phyloP scores from a whole-genome alignment of 257 asterid species.

The Scutellaria minor region DNA sequence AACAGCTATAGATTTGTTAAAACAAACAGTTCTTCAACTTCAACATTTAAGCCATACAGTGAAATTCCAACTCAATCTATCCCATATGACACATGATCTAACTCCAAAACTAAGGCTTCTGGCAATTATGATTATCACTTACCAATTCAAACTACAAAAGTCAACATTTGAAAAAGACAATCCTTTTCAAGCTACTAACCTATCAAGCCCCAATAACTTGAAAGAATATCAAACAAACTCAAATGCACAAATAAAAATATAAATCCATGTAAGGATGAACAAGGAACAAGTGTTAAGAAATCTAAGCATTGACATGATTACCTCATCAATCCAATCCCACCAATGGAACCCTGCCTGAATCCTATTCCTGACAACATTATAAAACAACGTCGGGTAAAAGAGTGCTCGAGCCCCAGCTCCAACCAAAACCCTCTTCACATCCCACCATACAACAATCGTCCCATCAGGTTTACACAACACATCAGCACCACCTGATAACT shows the following conservation, averaged over 20 bases:
- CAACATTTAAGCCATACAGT: not conserved
- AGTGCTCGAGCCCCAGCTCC: constrained; percentile 98
- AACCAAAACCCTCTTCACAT: constrained; percentile 75
- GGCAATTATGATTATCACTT: no score
- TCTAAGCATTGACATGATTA: constrained; percentile 29
- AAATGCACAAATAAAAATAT: not conserved
- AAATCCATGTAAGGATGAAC: no score
- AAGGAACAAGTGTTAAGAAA: not conserved
- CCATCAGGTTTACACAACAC: not conserved
- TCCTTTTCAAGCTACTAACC: not conserved
- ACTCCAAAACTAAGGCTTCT: not conserved
- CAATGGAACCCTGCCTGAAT: constrained; percentile 87
- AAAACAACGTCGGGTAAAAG: constrained; percentile 90
- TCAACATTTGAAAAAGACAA: not conserved
- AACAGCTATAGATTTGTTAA: not conserved
- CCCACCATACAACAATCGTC: constrained; percentile 37
- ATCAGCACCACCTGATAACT: constrained; percentile 2
- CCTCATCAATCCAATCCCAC: constrained; percentile 99
- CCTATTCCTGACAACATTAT: constrained; percentile 86
- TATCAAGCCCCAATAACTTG: not conserved
- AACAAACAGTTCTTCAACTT: not conserved
- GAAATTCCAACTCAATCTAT: constrained; percentile 15
- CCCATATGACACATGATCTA: not conserved
- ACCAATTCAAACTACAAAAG: not conserved
- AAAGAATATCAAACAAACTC: not conserved